Conservation (phyloP, 2,329 filamentous ascomycete species). For the Fusarium succisae region DNA sequence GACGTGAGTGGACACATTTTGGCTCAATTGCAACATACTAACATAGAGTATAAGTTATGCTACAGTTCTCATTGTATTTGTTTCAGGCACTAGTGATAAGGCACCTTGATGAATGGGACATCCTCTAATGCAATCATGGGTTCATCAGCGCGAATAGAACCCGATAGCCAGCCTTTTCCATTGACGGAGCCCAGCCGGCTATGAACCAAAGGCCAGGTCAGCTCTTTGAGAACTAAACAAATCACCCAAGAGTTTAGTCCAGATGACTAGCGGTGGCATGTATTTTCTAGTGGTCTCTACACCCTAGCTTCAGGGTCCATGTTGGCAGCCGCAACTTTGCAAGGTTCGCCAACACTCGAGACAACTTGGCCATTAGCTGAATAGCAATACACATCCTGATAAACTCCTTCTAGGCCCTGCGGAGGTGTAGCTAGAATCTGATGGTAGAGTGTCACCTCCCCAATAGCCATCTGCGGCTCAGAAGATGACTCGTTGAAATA, state of each 20-base stretch:
- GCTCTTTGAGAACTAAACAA: background rate
- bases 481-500: conserved; percentile 14
- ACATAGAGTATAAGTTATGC: background rate
- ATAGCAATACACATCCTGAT: conserved; percentile 13
- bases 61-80: conserved; percentile 5
- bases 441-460: conserved; percentile 7
- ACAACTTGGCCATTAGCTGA: conserved; percentile 3
- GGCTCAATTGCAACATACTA: accelerated
- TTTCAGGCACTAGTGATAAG: background rate
- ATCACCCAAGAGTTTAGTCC: accelerated
- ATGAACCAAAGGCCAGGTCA: background rate
- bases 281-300: background rate
- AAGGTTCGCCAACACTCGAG: conserved; percentile 1
- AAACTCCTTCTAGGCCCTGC: background rate
- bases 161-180: accelerated
- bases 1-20: background rate
- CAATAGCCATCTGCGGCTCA: conserved; percentile 5
- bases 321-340: background rate
- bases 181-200: too few relatives aligned
- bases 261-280: background rate
- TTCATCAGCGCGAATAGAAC: background rate
- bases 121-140: too few relatives aligned
- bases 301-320: conserved; percentile 9
- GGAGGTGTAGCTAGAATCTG: conserved; percentile 4
- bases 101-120: background rate